These are phyloP conservation scores for Amaranthus palmeri DNA, from an alignment of 148 eudicot genomes.

Conservation along the genomic window DNA sequence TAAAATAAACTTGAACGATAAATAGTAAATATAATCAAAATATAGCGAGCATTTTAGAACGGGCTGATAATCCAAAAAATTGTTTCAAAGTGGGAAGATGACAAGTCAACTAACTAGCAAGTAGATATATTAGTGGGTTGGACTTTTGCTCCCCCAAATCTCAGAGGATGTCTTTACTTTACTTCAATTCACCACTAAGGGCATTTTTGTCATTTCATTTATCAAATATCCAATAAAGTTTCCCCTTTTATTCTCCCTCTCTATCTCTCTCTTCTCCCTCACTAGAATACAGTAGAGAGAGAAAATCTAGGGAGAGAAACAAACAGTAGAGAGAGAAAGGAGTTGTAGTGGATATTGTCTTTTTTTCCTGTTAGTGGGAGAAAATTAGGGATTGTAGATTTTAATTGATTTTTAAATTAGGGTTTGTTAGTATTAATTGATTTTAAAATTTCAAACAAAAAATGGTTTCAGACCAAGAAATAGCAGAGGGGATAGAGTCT, in stretches of 20 bases:
- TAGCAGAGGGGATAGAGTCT: conserved; percentile 46
- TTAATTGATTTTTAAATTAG: background rate
- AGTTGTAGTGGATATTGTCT: conserved; percentile 4
- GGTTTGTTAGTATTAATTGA: background rate
- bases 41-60: no score
- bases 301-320: conserved; percentile 6
- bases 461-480: conserved; percentile 60
- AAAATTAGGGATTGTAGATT: background rate
- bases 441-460: background rate
- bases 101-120: no score
- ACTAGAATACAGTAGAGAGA: conserved; percentile 9
- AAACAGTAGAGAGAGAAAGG: background rate
- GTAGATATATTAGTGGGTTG: no score
- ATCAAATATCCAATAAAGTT: conserved; percentile 1
- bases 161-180: background rate
- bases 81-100: no score
- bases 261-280: background rate
- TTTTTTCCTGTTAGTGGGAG: conserved; percentile 16
- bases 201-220: background rate
- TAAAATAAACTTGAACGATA: fast-evolving
- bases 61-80: no score
- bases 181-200: background rate
- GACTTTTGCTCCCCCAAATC: background rate
- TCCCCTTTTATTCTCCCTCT: background rate
- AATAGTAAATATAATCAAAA: no score